phyloP scores from a whole-genome alignment of 257 asterid species.

The Plantago major region DNA sequence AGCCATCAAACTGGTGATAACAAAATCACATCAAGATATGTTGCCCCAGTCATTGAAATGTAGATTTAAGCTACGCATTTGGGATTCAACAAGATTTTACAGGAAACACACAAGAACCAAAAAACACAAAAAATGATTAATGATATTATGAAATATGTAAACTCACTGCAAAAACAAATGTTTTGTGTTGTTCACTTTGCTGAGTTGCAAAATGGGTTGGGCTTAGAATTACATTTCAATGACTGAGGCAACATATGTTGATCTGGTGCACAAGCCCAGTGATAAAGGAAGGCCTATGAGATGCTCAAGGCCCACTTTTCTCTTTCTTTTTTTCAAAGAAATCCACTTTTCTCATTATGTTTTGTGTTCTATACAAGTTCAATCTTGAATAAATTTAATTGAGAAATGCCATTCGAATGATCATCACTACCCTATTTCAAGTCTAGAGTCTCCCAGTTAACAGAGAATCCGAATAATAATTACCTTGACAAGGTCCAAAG shows the following conservation, averaged over 20 bases:
- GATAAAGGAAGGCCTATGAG: not conserved
- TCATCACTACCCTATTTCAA: no score
- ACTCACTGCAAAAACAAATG: not conserved
- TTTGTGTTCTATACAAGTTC: no score
- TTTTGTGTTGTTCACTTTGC: not conserved
- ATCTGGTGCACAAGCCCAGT: not conserved
- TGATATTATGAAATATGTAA: no score
- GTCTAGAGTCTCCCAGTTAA: no score
- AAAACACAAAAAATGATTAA: not conserved
- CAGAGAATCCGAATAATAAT: no score
- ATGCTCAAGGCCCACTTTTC: not conserved
- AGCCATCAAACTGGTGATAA: slow-evolving; percentile 7
- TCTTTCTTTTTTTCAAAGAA: no score
- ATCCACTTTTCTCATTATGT: no score
- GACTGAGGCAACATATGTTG: slow-evolving; percentile 15
- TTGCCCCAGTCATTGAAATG: slow-evolving; percentile 16
- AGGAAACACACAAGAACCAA: not conserved
- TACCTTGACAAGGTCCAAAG: no score
- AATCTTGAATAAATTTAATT: no score
- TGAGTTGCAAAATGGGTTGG: not conserved
- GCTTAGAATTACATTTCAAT: slow-evolving; percentile 10
- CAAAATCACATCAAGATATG: slow-evolving; percentile 15
- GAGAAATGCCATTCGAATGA: no score
- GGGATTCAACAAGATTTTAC: slow-evolving; percentile 5
- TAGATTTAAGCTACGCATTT: slow-evolving; percentile 12